These are phyloP conservation scores for Colletotrichum eleusines DNA, from an alignment of 2,329 filamentous ascomycete species.

Conservation along the genomic window DNA sequence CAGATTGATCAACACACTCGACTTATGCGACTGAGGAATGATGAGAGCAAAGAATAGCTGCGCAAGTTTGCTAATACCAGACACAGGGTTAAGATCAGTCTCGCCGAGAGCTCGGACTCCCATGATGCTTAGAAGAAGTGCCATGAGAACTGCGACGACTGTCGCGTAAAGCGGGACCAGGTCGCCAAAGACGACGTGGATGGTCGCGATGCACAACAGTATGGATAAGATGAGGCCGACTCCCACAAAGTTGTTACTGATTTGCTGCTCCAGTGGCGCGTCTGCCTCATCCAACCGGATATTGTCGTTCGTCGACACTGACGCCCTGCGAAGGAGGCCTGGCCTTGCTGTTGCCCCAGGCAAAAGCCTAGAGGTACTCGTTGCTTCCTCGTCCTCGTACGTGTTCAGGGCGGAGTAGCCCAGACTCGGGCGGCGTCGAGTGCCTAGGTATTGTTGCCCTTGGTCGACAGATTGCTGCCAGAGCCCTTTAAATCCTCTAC, in stretches of 20 bases:
- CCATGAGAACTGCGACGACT: slow-evolving; percentile 83
- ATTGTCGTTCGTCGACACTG: not conserved
- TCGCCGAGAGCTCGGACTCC: slow-evolving; percentile 77
- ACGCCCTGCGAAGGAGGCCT: not conserved
- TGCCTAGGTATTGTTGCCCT: slow-evolving; percentile 1
- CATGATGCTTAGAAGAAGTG: slow-evolving; percentile 82
- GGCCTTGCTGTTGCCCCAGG: not conserved
- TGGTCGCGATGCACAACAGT: slow-evolving; percentile 81
- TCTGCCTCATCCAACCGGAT: slow-evolving; percentile 78
- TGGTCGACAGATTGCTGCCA: not conserved
- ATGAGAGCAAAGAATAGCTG: slow-evolving; percentile 95
- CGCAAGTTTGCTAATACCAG: slow-evolving; percentile 95
- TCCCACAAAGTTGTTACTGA: slow-evolving; percentile 77
- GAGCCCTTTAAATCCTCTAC: not conserved
- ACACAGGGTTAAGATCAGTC: slow-evolving; percentile 96
- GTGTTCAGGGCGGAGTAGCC: slow-evolving; percentile 30
- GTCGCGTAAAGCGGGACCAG: slow-evolving; percentile 84
- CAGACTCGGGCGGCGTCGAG: not conserved
- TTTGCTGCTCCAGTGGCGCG: slow-evolving; percentile 85
- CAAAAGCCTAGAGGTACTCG: slow-evolving; percentile 21
- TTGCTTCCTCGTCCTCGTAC: slow-evolving; percentile 25
- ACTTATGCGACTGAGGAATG: slow-evolving; percentile 82
- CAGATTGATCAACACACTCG: slow-evolving; percentile 94
- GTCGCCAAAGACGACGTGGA: slow-evolving; percentile 84
- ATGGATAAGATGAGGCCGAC: slow-evolving; percentile 84